These are phyloP conservation scores for Spergularia marina DNA, from an alignment of 148 eudicot species.

Conservation along the genomic window DNA sequence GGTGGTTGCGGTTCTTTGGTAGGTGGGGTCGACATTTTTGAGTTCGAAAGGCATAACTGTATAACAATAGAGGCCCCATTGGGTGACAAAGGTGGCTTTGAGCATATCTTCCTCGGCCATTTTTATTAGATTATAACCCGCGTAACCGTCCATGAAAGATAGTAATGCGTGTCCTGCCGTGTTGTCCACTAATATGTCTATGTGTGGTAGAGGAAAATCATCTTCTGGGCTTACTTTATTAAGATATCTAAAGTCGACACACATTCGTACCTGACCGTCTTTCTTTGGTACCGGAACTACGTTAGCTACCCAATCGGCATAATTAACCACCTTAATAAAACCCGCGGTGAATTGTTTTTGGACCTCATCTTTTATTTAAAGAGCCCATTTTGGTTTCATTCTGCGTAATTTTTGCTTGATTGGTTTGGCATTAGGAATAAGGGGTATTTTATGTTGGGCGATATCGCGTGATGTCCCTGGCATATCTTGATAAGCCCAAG, in stretches of 20 bases:
- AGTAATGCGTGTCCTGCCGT: not conserved
- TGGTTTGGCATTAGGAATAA: not conserved
- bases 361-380: not conserved
- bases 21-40: not conserved
- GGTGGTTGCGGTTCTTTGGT: not conserved
- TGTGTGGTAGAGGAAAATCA: not conserved
- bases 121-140: not conserved
- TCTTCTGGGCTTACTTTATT: not conserved
- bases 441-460: not conserved
- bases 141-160: not conserved
- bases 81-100: too few relatives aligned
- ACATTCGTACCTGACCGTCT: not conserved
- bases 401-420: not conserved
- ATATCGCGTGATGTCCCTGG: not conserved
- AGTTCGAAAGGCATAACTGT: not conserved
- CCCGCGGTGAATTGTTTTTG: not conserved
- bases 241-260: not conserved
- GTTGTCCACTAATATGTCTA: not conserved
- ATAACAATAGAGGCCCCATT: not conserved
- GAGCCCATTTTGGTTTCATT: not conserved
- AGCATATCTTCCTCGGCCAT: too few relatives aligned
- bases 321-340: too few relatives aligned
- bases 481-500: not conserved
- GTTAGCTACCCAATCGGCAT: not conserved
- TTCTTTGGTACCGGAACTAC: not conserved